Evolutionary conservation across 805 yeast genomes (phyloP).

Genomic region (Myxozyma lipomycoides): DNA sequence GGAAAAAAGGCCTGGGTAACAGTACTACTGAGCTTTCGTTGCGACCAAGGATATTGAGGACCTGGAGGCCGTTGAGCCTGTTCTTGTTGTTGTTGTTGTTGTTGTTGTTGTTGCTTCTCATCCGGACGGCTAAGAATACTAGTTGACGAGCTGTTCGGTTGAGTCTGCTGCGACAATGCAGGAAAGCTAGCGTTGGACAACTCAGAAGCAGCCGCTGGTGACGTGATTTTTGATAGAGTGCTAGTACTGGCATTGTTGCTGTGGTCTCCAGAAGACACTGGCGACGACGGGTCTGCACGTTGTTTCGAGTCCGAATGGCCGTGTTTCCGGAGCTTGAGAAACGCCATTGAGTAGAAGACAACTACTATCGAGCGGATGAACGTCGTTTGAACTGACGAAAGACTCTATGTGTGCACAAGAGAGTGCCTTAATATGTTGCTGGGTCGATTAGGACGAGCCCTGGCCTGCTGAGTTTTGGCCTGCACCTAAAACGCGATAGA

Average conservation of each 20-base stretch:
- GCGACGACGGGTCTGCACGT: constrained; percentile 4
- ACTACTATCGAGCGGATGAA: background rate
- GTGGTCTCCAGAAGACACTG: background rate
- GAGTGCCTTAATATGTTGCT: too few species aligned
- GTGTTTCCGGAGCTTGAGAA: constrained; percentile 8
- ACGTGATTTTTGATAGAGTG: background rate
- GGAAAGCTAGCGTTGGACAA: background rate
- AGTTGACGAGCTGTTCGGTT: background rate
- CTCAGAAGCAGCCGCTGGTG: background rate
- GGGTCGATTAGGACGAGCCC: too few species aligned
- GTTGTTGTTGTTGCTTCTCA: constrained; percentile 1
- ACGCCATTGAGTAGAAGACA: constrained; percentile 2
- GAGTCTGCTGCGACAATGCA: background rate
- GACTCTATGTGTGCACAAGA: background rate
- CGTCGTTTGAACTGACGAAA: too few species aligned
- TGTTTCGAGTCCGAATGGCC: background rate
- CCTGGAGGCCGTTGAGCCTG: background rate
- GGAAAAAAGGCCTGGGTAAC: constrained; percentile 63
- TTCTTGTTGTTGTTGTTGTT: constrained; percentile 3
- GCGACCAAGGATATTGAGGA: constrained; percentile 22
- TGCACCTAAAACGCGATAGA: background rate
- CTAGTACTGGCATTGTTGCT: background rate
- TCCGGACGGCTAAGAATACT: background rate
- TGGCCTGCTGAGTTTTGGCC: too few species aligned
- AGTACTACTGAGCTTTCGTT: constrained; percentile 1